Evolutionary conservation across 2,329 filamentous ascomycete species (phyloP).

Genomic region (Periglandula ipomoeae): DNA sequence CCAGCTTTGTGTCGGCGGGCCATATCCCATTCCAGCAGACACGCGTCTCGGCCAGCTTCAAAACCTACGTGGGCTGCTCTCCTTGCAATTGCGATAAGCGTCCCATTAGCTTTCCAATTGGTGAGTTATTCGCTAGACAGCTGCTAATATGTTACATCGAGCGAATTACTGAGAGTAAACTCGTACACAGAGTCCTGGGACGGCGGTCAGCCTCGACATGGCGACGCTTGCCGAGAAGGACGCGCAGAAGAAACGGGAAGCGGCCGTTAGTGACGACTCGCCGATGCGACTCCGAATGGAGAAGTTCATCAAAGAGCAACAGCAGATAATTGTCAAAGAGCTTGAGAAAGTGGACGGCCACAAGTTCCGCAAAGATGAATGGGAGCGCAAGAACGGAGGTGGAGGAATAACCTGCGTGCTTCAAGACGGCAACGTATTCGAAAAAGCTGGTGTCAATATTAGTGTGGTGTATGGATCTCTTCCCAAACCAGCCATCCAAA

Average conservation of each 20-base stretch:
- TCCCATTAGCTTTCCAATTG: slow-evolving; percentile 4
- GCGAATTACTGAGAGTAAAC: no score
- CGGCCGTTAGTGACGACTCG: slow-evolving; percentile 58
- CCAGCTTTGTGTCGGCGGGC: background rate
- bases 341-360: slow-evolving; percentile 78
- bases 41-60: background rate
- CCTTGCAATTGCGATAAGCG: slow-evolving; percentile 1
- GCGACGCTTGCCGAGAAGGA: slow-evolving; percentile 80
- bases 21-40: background rate
- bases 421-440: slow-evolving; percentile 93
- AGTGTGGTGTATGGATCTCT: slow-evolving; percentile 90
- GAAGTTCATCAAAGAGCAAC: slow-evolving; percentile 86
- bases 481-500: slow-evolving; percentile 75
- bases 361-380: slow-evolving; percentile 75
- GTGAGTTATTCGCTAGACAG: slow-evolving; percentile 2
- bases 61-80: background rate
- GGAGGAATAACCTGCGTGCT: slow-evolving; percentile 92
- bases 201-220: slow-evolving; percentile 43
- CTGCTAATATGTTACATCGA: no score
- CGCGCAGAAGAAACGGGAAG: slow-evolving; percentile 66
- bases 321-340: slow-evolving; percentile 75
- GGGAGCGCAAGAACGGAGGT: slow-evolving; percentile 79
- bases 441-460: slow-evolving; percentile 94
- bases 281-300: slow-evolving; percentile 99
- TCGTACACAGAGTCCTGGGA: slow-evolving; percentile 28